phyloP scores from a whole-genome alignment of 164 flowering plant species.

The Vitis rotundifolia region DNA sequence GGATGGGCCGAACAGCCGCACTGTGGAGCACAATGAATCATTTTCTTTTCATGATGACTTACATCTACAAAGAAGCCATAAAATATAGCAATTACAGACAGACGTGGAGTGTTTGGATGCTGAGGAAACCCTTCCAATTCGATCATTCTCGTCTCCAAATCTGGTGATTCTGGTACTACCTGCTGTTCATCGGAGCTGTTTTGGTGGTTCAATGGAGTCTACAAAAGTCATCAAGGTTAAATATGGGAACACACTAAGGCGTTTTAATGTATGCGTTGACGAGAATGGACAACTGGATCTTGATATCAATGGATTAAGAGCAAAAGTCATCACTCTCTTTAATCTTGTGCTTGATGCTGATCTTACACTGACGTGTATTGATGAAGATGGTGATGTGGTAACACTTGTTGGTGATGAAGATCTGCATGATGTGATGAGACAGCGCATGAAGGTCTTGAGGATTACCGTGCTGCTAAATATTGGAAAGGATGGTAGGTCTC shows the following conservation, averaged over 20 bases:
- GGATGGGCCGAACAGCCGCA: too few species aligned
- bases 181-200: too few species aligned
- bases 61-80: too few species aligned
- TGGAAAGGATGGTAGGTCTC: slow-evolving; percentile 19
- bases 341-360: slow-evolving; percentile 51
- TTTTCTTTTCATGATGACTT: too few species aligned
- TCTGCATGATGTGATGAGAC: slow-evolving; percentile 69
- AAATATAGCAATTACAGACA: too few species aligned
- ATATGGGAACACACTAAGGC: slow-evolving; percentile 74
- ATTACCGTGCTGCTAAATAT: slow-evolving; percentile 48
- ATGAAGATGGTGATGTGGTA: slow-evolving; percentile 81
- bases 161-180: not conserved
- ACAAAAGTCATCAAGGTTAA: slow-evolving; percentile 12
- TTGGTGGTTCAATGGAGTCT: too few species aligned
- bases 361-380: slow-evolving; percentile 61
- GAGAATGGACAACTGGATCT: slow-evolving; percentile 47
- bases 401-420: slow-evolving; percentile 80
- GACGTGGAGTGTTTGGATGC: not conserved
- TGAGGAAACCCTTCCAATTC: not conserved
- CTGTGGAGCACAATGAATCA: too few species aligned
- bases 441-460: slow-evolving; percentile 69
- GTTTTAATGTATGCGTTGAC: slow-evolving; percentile 51
- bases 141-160: not conserved
- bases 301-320: slow-evolving; percentile 52
- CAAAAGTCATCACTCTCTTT: slow-evolving; percentile 58